phyloP scores from a whole-genome alignment of 2,329 filamentous ascomycete species.

The Epicoccum nigrum region DNA sequence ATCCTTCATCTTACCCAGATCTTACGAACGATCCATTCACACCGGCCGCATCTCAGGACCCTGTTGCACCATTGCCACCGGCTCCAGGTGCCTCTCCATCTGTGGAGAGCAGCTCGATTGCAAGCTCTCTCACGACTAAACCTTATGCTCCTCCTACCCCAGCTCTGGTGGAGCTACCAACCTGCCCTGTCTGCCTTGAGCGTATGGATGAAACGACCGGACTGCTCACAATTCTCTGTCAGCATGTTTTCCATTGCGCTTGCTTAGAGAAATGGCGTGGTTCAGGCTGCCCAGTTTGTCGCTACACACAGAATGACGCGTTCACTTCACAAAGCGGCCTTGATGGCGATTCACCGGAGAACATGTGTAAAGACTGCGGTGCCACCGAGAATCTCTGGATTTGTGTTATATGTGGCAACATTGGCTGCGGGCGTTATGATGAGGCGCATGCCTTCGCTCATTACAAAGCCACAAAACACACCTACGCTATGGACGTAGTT shows the following conservation, averaged over 20 bases:
- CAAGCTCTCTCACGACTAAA: conserved; percentile 61
- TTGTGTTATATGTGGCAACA: conserved; percentile 88
- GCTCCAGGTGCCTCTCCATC: conserved; percentile 41
- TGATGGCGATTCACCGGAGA: conserved; percentile 58
- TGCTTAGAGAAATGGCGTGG: conserved; percentile 97
- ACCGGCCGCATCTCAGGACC: conserved; percentile 54
- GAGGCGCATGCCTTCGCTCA: conserved; percentile 91
- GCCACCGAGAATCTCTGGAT: conserved; percentile 88
- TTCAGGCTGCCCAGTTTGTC: conserved; percentile 90
- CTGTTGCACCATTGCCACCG: conserved; percentile 44
- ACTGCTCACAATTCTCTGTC: conserved; percentile 91
- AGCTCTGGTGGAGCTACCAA: conserved; percentile 86
- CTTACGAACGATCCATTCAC: conserved; percentile 70
- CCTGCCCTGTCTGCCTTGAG: conserved; percentile 94
- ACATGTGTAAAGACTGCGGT: conserved; percentile 82
- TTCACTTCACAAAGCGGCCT: conserved; percentile 36
- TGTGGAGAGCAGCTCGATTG: conserved; percentile 31
- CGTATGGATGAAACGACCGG: conserved; percentile 98
- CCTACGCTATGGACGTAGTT: conserved; percentile 88
- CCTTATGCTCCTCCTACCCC: conserved; percentile 77
- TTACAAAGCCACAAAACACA: conserved; percentile 87
- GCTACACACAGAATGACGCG: conserved; percentile 75
- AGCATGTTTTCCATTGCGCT: conserved; percentile 96
- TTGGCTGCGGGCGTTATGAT: conserved; percentile 94
- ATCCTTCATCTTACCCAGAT: conserved; percentile 62